Base-by-base conservation (phyloP, 768 basidiomycete species). In the Leccinum longicurvipes region DNA sequence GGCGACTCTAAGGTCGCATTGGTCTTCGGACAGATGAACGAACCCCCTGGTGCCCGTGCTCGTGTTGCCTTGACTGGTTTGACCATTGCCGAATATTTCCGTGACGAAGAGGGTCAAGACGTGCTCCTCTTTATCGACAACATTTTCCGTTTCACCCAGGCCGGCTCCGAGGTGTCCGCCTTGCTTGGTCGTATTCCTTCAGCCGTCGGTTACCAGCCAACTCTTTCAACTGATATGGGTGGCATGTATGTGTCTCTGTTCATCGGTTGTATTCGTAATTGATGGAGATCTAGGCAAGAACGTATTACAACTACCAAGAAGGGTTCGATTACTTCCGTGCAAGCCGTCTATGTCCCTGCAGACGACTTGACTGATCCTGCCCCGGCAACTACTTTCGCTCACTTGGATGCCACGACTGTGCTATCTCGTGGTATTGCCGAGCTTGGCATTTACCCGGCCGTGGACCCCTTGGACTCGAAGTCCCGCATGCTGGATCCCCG, bases 111-210 rank as follows among this genome's bases (percentile, higher is more conserved):
- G 80, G 97, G 97, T 62, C 97, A 99, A 77, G 97, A 99, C 76
- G 97, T 99, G 82, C 84, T 99, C 73, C 87, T 99, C 72, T 99
- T 99, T 85, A 99, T 99, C 73, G 97, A 99, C 90, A 99, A 99
- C 86, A 99, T 99, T 79, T 99, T 99, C 97, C 95, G 97, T 73
- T 99, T 99, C 91, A 99, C 97, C 66, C 97, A 98, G 77, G 97
- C 97, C 70, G 97, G 97, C 87, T 99, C 97, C 62, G 97, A 98
- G 75, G 97, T 98, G 82, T 99, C 97, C 79, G 97, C 97, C 62
- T 77, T 99, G 67, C 91, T 98, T 64, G 97, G 97, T 83, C 97
- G 97, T 93, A 99, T 98, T 71, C 97, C 97, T 64, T 98, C 97
- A 64, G 97, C 97, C 62, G 97, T 99, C 84, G 97, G 97, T 86